phyloP scores from a whole-genome alignment of 768 basidiomycete species.

The Neoboletus subvelutipes region DNA sequence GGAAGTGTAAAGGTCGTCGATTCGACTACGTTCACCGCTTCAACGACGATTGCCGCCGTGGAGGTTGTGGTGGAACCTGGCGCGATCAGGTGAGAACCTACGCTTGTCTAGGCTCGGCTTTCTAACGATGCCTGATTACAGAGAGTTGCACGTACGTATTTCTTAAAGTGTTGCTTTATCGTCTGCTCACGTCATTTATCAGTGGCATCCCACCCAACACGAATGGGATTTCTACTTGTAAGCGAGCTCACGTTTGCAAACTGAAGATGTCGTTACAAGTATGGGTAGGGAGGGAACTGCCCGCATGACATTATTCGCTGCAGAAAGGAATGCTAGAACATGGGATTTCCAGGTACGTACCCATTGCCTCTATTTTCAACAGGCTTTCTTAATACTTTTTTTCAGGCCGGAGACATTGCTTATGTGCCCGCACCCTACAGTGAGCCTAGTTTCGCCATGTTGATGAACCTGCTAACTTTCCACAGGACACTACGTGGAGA shows the following conservation, averaged over 20 bases:
- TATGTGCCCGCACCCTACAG: conserved; percentile 19
- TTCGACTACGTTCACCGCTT: conserved; percentile 47
- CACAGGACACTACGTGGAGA: conserved; percentile 54
- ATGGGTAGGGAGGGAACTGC: conserved; percentile 46
- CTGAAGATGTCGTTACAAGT: not conserved
- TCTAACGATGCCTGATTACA: conserved; percentile 17
- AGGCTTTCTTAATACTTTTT: not conserved
- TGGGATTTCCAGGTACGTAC: conserved; percentile 53
- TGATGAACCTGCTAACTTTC: not conserved
- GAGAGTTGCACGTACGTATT: conserved; percentile 54
- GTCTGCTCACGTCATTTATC: not conserved
- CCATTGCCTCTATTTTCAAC: not conserved
- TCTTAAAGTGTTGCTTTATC: not conserved
- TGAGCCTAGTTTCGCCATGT: not conserved
- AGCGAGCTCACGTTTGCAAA: conserved; percentile 3
- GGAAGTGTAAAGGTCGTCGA: conserved; percentile 60
- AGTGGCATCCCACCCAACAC: conserved; percentile 73
- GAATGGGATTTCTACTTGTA: conserved; percentile 65
- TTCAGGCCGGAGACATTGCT: conserved; percentile 23
- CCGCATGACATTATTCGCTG: conserved; percentile 58
- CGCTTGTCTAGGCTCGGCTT: not conserved
- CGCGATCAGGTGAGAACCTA: conserved; percentile 47
- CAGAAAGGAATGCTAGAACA: conserved; percentile 51
- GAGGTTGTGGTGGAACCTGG: conserved; percentile 56
- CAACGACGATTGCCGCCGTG: conserved; percentile 51